Evolutionary conservation across 2,329 filamentous ascomycete genomes (phyloP), one percentile per base, ranked within the genome.

Genomic region (Teratosphaeria destructans): DNA sequence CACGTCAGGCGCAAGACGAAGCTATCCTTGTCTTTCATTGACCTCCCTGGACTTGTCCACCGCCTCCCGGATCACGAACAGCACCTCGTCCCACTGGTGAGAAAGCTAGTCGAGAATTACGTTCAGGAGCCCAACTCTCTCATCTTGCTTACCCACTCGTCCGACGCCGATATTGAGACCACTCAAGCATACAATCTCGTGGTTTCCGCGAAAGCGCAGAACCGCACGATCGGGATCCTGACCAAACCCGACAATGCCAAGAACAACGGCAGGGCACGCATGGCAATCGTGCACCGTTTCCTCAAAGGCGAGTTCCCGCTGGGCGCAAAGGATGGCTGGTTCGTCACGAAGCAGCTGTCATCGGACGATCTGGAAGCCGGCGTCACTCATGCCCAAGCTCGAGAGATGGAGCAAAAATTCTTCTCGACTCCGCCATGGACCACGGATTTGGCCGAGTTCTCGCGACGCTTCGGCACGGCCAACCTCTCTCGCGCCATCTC

Each of bases 41-140:
- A 96, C 62, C 79, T 96, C 0, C 91, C 91, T 0, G 91, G 91
- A 0, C 84, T 95, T 0, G 93, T 95, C 62, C 84, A 85, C 23
- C 86, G 86, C 7, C 81, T 86, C 0, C 82, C 84, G 1, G 78
- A 84, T 7, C 77, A 82, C 2, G 85, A 92, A 16, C 78, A 82
- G 10, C 88, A 88, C 59, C 76, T 93, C 0, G 86, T 92, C 12
- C 77, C 80, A 0, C 83, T 94, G 0, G 87, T 95, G 0, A 79
- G 62, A 56, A 87, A 88, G 19, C 70, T 96, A 0, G 85, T 90
- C 0, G 79, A 78, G 1, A 78, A 84, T 0, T 95, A 95, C 64
- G 85, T 95, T 4, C 74, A 78, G 0, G 82, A 89, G 2, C 73
- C 81, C 0, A 85, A 87, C 1, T 86, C 89, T 3, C 84, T 95